phyloP scores from a whole-genome alignment of 2,329 filamentous ascomycete species.

The Penicillium palitans region DNA sequence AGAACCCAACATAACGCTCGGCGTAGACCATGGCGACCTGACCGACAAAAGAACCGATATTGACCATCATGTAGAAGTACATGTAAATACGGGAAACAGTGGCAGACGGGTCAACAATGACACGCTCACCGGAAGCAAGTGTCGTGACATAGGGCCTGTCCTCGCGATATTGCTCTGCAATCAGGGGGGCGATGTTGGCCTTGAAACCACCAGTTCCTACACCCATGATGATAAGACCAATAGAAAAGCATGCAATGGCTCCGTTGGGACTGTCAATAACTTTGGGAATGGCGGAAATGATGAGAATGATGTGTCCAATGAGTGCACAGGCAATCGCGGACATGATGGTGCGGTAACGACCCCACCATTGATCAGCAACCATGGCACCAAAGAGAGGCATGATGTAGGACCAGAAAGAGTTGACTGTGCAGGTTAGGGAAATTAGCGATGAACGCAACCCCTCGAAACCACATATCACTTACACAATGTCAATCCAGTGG shows the following conservation, averaged over 20 bases:
- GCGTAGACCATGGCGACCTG: constrained; percentile 71
- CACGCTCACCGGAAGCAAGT: constrained; percentile 60
- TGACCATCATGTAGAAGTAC: constrained; percentile 72
- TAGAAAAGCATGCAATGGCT: constrained; percentile 63
- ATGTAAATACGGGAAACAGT: constrained; percentile 68
- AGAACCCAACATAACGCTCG: constrained; percentile 75
- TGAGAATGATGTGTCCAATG: constrained; percentile 65
- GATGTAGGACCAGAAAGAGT: constrained; percentile 63
- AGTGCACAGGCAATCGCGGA: constrained; percentile 65
- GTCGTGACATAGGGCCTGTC: constrained; percentile 59
- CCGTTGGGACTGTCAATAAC: constrained; percentile 61
- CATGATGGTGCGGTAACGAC: constrained; percentile 69
- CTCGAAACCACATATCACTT: constrained; percentile 16
- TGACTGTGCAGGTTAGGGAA: constrained; percentile 40
- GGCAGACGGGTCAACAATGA: constrained; percentile 69
- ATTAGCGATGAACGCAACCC: neutral
- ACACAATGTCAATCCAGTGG: constrained; percentile 52
- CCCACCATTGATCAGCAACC: constrained; percentile 67
- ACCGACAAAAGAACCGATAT: constrained; percentile 62
- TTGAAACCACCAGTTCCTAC: constrained; percentile 80
- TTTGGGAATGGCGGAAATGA: constrained; percentile 62
- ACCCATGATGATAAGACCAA: constrained; percentile 68
- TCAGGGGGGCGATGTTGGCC: constrained; percentile 71
- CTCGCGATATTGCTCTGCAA: constrained; percentile 69
- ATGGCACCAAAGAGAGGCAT: constrained; percentile 60